Evolutionary conservation across 768 basidiomycete species (phyloP).

Genomic region (Mycena olivaceomarginata): DNA sequence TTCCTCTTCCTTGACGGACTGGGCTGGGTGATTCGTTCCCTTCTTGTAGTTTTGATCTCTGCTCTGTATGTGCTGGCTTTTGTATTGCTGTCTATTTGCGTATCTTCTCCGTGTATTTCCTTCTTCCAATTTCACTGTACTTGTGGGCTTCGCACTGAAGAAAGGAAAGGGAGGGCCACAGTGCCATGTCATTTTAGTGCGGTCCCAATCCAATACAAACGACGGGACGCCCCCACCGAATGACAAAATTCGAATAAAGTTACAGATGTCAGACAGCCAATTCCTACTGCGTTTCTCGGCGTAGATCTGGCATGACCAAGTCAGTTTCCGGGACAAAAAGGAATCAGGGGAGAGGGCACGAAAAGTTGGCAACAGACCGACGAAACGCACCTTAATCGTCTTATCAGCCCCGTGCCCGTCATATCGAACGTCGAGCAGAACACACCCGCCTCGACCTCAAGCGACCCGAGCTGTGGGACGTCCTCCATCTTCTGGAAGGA

Average conservation of each 20-base stretch:
- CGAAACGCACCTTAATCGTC: slow-evolving; percentile 90
- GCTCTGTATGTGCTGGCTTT: neutral
- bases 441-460: slow-evolving; percentile 97
- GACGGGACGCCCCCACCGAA: no score
- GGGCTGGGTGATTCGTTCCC: slow-evolving; percentile 64
- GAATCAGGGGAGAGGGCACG: no score
- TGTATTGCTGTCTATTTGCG: slow-evolving; percentile 7
- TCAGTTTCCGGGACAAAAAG: no score
- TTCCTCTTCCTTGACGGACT: slow-evolving; percentile 65
- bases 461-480: slow-evolving; percentile 96
- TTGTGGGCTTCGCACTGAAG: neutral
- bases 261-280: neutral
- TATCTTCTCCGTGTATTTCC: slow-evolving; percentile 21
- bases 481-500: slow-evolving; percentile 96
- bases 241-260: no score
- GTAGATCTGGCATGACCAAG: slow-evolving; percentile 65
- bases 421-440: slow-evolving; percentile 98
- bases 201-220: neutral
- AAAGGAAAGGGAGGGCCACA: neutral
- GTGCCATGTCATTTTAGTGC: slow-evolving; percentile 4
- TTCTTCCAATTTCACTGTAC: neutral
- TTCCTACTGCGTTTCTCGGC: slow-evolving; percentile 63
- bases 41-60: neutral
- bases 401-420: slow-evolving; percentile 96
- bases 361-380: neutral